Conservation (phyloP, 164 flowering plant genomes). For the Amborella trichopoda region DNA sequence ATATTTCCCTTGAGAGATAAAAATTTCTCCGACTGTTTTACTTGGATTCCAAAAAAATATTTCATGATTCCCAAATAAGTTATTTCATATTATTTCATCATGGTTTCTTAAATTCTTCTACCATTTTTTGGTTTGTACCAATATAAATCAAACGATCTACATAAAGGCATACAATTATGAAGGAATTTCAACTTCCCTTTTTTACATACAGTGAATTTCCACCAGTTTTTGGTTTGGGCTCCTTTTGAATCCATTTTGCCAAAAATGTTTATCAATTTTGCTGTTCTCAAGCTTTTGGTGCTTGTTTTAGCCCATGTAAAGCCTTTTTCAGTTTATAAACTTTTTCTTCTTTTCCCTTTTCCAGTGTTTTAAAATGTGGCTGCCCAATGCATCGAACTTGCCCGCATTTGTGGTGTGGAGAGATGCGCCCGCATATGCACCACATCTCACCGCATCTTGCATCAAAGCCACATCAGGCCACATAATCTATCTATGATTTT, state of each 20-base stretch:
- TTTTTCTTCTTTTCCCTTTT: neutral
- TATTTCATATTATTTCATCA: neutral
- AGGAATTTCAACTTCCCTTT: neutral
- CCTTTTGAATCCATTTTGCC: no score
- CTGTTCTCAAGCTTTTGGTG: neutral
- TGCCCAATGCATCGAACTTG: no score
- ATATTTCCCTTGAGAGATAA: conserved; percentile 6
- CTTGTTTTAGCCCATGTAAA: neutral
- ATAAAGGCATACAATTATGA: neutral
- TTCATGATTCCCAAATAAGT: neutral
- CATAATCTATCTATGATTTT: no score
- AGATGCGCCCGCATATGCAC: no score
- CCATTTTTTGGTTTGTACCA: neutral
- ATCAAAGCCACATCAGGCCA: no score
- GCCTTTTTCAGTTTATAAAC: neutral
- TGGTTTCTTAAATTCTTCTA: neutral
- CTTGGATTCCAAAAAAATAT: neutral
- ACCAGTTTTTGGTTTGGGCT: no score
- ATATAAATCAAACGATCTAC: neutral
- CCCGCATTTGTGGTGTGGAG: no score
- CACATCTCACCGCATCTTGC: no score
- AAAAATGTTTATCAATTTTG: neutral
- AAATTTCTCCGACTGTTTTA: neutral
- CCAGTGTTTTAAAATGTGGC: no score
- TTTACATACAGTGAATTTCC: neutral